Conservation (phyloP, 345 rosid genomes). For the Sisymbrium irio region DNA sequence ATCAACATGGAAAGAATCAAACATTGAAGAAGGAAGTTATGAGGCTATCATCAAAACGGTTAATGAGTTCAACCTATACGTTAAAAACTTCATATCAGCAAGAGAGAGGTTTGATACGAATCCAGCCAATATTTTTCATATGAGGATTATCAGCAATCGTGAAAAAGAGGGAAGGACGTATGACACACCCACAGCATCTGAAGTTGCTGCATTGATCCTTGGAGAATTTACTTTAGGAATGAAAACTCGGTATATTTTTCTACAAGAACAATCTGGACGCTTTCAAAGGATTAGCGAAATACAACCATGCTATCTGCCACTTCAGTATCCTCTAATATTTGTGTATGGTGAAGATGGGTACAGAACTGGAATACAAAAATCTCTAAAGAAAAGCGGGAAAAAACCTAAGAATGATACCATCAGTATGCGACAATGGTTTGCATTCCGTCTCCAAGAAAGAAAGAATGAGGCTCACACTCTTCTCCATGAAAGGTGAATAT, state of each 20-base stretch:
- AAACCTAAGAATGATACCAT: background rate
- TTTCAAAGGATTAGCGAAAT: background rate
- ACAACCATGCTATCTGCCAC: background rate
- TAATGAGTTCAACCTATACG: background rate
- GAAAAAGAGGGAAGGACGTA: background rate
- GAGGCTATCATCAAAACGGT: too few relatives aligned
- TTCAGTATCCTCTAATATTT: background rate
- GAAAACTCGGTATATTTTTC: background rate
- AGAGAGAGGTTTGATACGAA: background rate
- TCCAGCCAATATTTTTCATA: background rate
- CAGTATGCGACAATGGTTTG: background rate
- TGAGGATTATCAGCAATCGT: background rate
- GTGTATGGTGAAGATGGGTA: background rate
- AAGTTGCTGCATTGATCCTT: background rate
- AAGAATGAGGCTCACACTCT: background rate
- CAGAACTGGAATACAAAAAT: background rate
- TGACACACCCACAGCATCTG: background rate
- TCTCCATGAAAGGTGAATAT: background rate
- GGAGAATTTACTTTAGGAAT: background rate
- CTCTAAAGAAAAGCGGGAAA: background rate
- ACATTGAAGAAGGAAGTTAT: too few relatives aligned
- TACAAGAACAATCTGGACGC: background rate
- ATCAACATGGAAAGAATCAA: too few relatives aligned
- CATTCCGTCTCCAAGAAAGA: background rate
- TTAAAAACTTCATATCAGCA: background rate